Conservation (phyloP, 129 eudicot genomes). For the Helichrysum umbraculigerum region DNA sequence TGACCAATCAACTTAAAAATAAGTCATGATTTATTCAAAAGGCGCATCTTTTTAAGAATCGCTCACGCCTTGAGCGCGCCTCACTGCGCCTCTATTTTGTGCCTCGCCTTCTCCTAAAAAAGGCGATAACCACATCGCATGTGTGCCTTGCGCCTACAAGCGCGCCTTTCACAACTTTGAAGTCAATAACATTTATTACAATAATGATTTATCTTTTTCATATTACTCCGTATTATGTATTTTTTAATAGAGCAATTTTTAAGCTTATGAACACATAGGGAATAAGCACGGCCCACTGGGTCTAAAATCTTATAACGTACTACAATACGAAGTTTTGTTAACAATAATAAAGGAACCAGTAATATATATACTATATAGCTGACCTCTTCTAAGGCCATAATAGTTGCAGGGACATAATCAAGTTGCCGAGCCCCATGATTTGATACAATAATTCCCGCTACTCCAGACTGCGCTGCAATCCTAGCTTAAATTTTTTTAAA, state of each 20-base stretch:
- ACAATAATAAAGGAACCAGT: background rate
- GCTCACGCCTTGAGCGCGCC: too few species aligned
- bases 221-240: background rate
- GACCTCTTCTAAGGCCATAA: constrained; percentile 62
- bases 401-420: constrained; percentile 51
- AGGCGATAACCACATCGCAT: too few species aligned
- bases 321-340: background rate
- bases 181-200: too few species aligned
- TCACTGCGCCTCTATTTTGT: too few species aligned
- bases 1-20: too few species aligned
- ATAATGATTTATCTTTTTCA: too few species aligned
- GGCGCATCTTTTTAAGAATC: too few species aligned
- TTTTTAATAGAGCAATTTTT: background rate
- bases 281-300: background rate
- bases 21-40: too few species aligned
- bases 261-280: background rate
- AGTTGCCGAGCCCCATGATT: constrained; percentile 62
- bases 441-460: constrained; percentile 52
- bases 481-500: constrained; percentile 27
- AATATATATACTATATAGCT: background rate
- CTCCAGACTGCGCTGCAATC: constrained; percentile 49
- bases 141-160: too few species aligned
- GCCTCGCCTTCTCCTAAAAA: too few species aligned
- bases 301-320: background rate
- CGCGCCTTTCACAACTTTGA: too few species aligned